Evolutionary conservation across 2,329 filamentous ascomycete species (phyloP), one percentile per base, ranked within the genome.

Genomic region (Dactylellina sp.): DNA sequence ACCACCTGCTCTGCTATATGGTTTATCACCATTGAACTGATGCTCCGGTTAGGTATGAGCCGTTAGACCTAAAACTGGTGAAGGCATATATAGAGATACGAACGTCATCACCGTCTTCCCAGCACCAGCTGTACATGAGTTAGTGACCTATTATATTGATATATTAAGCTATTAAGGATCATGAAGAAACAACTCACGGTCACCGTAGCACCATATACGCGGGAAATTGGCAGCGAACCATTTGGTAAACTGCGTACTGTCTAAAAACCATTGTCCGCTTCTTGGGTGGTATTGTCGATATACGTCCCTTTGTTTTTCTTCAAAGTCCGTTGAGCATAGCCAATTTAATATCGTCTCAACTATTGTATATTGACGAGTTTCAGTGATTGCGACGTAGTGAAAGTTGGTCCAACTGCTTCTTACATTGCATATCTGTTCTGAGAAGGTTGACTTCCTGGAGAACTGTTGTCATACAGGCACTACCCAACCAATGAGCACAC

Each of bases 51-150:
- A 25, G 9, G 7, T 16, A 66, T 65, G 28, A 37, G 52, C 18
- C 42, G 53, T 25, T n/a, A n/a, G n/a, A n/a, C 11, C 12, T 22
- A 7, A 47, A n/a, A 60, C 44, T 39, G 16, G n/a, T 14, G 6
- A 28, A 49, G 22, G 24, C n/a, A 37, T 20, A 24, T 32, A 25
- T 35, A 14, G 5, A 28, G 14, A 37, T 32, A 7, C 53, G 9
- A 16, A 68, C 63, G 63, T 68, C 63, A 68, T 68, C 7, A 68
- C 63, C 3, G 63, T 68, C 52, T 68, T 68, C 2, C 63, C 63
- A 25, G 63, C 63, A 12, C 63, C 63, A 18, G 63, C 63, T 68
- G 25, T 39, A 6, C 32, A 37, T 25, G n/a, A n/a, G n/a, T n/a
- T n/a, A n/a, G n/a, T n/a, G 22, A 25, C 42, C 11, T 32, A 14